Conservation (phyloP, 2,329 filamentous ascomycete species). For the Alternaria sp. region DNA sequence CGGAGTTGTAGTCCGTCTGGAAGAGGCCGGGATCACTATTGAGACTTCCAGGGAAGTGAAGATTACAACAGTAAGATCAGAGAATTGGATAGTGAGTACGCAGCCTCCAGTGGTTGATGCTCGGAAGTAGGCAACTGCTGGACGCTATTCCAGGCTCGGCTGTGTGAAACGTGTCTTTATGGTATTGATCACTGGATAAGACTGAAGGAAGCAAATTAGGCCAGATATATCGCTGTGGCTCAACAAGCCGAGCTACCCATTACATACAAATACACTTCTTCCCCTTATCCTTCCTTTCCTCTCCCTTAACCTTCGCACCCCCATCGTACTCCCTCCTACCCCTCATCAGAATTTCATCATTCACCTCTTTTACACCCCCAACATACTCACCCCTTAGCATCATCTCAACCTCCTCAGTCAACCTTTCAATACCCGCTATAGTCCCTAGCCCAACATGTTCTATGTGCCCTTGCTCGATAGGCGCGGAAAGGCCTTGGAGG, state of each 20-base stretch:
- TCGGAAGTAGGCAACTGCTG: not conserved
- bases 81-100: not conserved
- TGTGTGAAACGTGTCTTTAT: too few relatives aligned
- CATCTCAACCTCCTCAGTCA: not conserved
- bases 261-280: too few relatives aligned
- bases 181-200: too few relatives aligned
- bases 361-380: not conserved
- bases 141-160: too few relatives aligned
- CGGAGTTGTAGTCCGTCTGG: not conserved
- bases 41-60: not conserved
- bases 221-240: rapidly evolving
- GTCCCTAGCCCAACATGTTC: not conserved
- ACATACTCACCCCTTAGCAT: not conserved
- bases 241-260: too few relatives aligned
- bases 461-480: not conserved
- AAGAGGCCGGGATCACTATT: not conserved
- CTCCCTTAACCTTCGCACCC: too few relatives aligned
- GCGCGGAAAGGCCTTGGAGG: not conserved
- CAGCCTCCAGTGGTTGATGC: not conserved
- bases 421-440: not conserved
- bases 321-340: not conserved
- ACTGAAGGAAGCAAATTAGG: too few relatives aligned
- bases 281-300: too few relatives aligned
- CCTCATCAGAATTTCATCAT: not conserved
- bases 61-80: not conserved